Evolutionary conservation across 2,329 filamentous ascomycete species (phyloP).

Genomic region (Cladophialophora chaetospira): DNA sequence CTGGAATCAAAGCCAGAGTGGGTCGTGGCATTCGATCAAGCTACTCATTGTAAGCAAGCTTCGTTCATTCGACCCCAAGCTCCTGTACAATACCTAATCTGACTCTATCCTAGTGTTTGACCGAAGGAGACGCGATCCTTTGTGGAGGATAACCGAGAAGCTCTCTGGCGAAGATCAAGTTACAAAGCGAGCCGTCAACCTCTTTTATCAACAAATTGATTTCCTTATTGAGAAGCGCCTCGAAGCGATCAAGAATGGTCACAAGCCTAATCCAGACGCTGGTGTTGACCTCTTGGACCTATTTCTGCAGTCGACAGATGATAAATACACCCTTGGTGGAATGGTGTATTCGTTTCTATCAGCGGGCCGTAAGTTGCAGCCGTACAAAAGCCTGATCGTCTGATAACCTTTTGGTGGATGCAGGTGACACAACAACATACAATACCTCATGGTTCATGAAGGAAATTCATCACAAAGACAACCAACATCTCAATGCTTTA

Average conservation of each 20-base stretch:
- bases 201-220: constrained; percentile 22
- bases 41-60: constrained; percentile 10
- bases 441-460: constrained; percentile 22
- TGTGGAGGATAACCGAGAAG: constrained; percentile 23
- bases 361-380: constrained; percentile 15
- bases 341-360: constrained; percentile 19
- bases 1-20: constrained; percentile 16
- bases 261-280: constrained; percentile 16
- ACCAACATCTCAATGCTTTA: constrained; percentile 20
- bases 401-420: background rate
- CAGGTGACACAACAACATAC: constrained; percentile 22
- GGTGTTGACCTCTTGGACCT: constrained; percentile 23
- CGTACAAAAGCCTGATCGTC: background rate
- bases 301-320: constrained; percentile 20
- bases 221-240: constrained; percentile 21
- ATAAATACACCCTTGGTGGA: constrained; percentile 16
- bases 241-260: constrained; percentile 14
- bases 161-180: constrained; percentile 19
- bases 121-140: constrained; percentile 20
- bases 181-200: constrained; percentile 15
- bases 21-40: constrained; percentile 20
- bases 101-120: constrained; percentile 12
- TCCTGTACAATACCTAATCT: background rate
- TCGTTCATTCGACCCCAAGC: too few species aligned
- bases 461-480: constrained; percentile 19